Percentiles rank a stretch among this genome's conserved stretches.
These are phyloP conservation scores for Lachnellula occidentalis DNA, from an alignment of 2,329 filamentous ascomycete genomes.

Conservation along the genomic window DNA sequence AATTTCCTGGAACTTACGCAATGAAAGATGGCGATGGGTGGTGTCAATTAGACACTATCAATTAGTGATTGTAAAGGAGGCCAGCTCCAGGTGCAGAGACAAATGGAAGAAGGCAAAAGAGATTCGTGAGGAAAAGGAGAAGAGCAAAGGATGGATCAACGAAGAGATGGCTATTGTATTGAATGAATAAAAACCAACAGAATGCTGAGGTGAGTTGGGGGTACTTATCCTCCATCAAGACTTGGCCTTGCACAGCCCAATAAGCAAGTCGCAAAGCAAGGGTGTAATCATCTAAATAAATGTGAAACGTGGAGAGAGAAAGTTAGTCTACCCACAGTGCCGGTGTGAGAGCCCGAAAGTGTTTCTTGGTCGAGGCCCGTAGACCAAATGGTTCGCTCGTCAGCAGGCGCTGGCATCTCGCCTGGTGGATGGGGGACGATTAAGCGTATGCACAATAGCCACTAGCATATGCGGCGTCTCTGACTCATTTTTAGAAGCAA, in stretches of 20 bases:
- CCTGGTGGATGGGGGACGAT: conserved; percentile 2
- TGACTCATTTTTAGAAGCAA: conserved; percentile 30
- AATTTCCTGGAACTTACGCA: conserved; percentile 19
- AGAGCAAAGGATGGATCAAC: conserved; percentile 24
- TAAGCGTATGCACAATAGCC: conserved; percentile 12
- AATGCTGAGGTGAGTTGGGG: conserved; percentile 16
- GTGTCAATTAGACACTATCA: conserved; percentile 26
- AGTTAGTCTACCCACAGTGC: conserved; percentile 10
- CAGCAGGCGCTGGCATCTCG: conserved; percentile 23
- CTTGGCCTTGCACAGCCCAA: conserved; percentile 24
- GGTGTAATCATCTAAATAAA: conserved; percentile 17
- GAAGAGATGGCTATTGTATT: conserved; percentile 13
- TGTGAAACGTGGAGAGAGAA: conserved; percentile 28
- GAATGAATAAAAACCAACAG: conserved; percentile 28
- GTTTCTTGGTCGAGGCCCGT: conserved; percentile 32
- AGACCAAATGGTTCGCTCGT: conserved; percentile 29
- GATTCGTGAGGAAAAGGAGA: conserved; percentile 30
- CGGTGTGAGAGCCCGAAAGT: conserved; percentile 13
- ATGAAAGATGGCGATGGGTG: conserved; percentile 7
- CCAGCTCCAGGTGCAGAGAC: conserved; percentile 26
- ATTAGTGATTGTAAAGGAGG: conserved; percentile 24
- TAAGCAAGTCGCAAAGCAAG: conserved; percentile 18
- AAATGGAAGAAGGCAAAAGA: conserved; percentile 23
- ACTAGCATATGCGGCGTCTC: conserved; percentile 23
- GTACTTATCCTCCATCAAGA: conserved; percentile 29